Percentiles rank a stretch among this genome's conserved stretches.
These are phyloP conservation scores for Plasmodium gonderi DNA, from an alignment of 169 alveolate genomes.

Conservation along the genomic window DNA sequence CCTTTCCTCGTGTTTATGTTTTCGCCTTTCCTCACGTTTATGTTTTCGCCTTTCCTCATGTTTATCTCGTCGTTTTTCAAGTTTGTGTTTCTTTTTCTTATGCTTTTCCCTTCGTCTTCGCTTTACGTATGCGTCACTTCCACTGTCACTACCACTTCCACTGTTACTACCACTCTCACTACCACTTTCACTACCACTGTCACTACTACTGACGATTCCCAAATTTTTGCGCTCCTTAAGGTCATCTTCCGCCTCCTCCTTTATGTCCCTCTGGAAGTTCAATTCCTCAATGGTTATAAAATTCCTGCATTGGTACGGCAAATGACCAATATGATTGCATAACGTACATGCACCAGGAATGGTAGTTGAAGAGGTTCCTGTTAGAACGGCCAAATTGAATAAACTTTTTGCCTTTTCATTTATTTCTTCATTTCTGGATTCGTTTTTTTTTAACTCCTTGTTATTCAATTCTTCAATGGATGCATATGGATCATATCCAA, in stretches of 20 bases:
- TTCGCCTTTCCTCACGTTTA: neutral
- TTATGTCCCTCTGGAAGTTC: slow-evolving; percentile 20
- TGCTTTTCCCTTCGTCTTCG: neutral
- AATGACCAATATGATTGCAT: slow-evolving; percentile 66
- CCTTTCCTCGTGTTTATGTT: neutral
- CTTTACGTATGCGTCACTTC: neutral
- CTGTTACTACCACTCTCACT: slow-evolving; percentile 3
- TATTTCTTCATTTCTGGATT: slow-evolving; percentile 32
- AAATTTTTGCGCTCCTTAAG: slow-evolving; percentile 52
- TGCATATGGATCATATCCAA: slow-evolving; percentile 77
- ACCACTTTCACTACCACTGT: neutral
- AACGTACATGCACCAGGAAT: slow-evolving; percentile 74
- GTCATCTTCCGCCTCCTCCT: slow-evolving; percentile 56
- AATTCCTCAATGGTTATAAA: slow-evolving; percentile 18
- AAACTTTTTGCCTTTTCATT: slow-evolving; percentile 55
- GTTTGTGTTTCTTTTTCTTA: neutral
- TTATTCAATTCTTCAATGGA: slow-evolving; percentile 62
- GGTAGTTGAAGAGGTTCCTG: slow-evolving; percentile 45
- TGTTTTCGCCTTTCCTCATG: neutral
- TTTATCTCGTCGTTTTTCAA: neutral
- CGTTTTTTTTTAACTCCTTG: slow-evolving; percentile 11
- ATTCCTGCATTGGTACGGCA: slow-evolving; percentile 73
- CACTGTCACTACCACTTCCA: neutral
- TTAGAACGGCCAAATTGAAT: slow-evolving; percentile 31
- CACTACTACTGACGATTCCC: slow-evolving; percentile 23